Conservation (phyloP, 2,329 filamentous ascomycete genomes). For the Fusarium devonianum region DNA sequence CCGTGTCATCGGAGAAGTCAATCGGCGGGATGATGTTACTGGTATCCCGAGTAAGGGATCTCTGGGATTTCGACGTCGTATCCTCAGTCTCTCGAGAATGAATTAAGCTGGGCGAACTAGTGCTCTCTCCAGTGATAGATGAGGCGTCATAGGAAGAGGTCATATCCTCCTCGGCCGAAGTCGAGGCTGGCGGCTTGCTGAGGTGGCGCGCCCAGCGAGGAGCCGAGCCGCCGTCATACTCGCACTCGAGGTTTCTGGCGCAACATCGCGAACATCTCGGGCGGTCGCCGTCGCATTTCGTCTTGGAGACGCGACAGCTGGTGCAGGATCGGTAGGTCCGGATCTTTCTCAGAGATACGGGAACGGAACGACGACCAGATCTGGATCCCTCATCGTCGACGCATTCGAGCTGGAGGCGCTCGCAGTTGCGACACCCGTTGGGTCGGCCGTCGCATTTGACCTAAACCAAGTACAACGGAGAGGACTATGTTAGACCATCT, state of each 20-base stretch:
- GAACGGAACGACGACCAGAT: constrained; percentile 36
- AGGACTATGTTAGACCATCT: constrained; percentile 18
- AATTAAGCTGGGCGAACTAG: constrained; percentile 37
- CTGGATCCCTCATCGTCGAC: constrained; percentile 47
- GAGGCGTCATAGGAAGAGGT: constrained; percentile 29
- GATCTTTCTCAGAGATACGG: constrained; percentile 48
- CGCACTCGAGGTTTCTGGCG: constrained; percentile 46
- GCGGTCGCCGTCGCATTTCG: constrained; percentile 52
- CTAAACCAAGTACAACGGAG: constrained; percentile 37
- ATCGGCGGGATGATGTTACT: constrained; percentile 32
- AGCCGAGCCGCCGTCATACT: constrained; percentile 50
- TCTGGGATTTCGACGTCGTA: constrained; percentile 20
- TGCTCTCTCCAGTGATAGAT: constrained; percentile 27
- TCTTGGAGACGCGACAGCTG: constrained; percentile 51
- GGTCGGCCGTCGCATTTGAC: constrained; percentile 54
- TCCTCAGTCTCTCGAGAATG: constrained; percentile 38
- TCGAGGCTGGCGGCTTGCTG: constrained; percentile 37
- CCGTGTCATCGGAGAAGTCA: constrained; percentile 40
- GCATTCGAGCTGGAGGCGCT: constrained; percentile 52
- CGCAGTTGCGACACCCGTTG: constrained; percentile 52
- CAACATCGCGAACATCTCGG: constrained; percentile 49
- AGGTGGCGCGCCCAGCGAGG: constrained; percentile 49
- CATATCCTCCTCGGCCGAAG: constrained; percentile 35
- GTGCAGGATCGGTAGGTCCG: constrained; percentile 52
- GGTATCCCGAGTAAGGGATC: constrained; percentile 33